Percentiles rank a stretch among this genome's conserved stretches.
phyloP scores from a whole-genome alignment of 176 grass and related monocot species.

The Typha latifolia region DNA sequence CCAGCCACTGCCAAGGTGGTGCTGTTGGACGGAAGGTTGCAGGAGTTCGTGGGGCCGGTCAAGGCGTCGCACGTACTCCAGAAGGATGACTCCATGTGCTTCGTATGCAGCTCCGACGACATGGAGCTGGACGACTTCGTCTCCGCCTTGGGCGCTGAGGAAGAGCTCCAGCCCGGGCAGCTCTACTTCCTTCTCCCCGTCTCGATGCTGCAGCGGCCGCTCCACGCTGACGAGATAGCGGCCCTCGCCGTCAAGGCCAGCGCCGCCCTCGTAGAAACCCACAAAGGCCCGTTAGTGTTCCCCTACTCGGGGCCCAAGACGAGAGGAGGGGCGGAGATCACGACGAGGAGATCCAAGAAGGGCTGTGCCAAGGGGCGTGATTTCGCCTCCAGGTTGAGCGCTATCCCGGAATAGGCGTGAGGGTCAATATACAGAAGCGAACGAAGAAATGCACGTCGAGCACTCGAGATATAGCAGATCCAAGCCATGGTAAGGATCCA shows the following conservation, averaged over 20 bases:
- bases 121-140: slow-evolving; percentile 52
- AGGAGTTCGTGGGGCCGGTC: slow-evolving; percentile 46
- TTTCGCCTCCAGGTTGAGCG: neutral
- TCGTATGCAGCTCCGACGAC: slow-evolving; percentile 74
- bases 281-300: slow-evolving; percentile 46
- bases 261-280: slow-evolving; percentile 46
- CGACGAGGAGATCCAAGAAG: neutral
- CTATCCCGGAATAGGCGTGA: neutral
- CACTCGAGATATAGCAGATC: no score
- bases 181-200: slow-evolving; percentile 83
- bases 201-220: slow-evolving; percentile 42
- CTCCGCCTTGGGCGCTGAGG: slow-evolving; percentile 24
- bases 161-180: slow-evolving; percentile 73
- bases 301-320: neutral
- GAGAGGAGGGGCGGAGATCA: neutral
- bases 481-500: no score
- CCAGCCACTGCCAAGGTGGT: slow-evolving; percentile 47
- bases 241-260: slow-evolving; percentile 73
- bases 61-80: slow-evolving; percentile 46
- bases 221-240: slow-evolving; percentile 74
- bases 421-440: no score
- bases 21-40: slow-evolving; percentile 45
- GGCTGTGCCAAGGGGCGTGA: neutral
- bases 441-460: no score
- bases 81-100: slow-evolving; percentile 22